Conservation (phyloP, 176 grass and related monocot genomes). For the Areca catechu region DNA sequence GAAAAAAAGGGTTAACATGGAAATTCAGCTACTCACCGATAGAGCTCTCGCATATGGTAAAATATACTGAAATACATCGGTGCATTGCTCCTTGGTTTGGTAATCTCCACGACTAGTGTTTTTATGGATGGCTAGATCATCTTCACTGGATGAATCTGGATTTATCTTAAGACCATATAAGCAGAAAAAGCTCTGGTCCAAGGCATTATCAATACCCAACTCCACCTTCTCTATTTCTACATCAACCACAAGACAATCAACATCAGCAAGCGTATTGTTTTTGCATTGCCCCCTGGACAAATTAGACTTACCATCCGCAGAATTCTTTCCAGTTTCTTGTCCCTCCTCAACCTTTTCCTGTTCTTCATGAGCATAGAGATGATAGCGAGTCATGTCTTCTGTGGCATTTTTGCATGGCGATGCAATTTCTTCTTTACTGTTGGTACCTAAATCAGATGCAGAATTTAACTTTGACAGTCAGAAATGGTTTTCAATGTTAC, state of each 20-base stretch:
- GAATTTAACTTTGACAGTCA: background rate
- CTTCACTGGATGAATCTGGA: slow-evolving; percentile 88
- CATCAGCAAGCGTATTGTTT: background rate
- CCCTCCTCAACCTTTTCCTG: slow-evolving; percentile 51
- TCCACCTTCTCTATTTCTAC: slow-evolving; percentile 85
- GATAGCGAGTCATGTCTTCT: slow-evolving; percentile 17
- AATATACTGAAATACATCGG: slow-evolving; percentile 98
- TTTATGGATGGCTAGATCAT: slow-evolving; percentile 78
- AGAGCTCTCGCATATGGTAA: slow-evolving; percentile 85
- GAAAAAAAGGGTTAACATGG: no score
- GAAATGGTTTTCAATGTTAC: background rate
- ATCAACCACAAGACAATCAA: slow-evolving; percentile 21
- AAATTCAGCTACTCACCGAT: slow-evolving; percentile 48
- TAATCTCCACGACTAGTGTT: slow-evolving; percentile 94
- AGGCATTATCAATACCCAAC: slow-evolving; percentile 69
- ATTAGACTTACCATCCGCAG: background rate
- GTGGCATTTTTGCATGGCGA: slow-evolving; percentile 15
- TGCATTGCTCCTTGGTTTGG: slow-evolving; percentile 98
- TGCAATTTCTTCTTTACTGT: slow-evolving; percentile 47
- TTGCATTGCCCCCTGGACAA: background rate
- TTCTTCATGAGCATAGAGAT: slow-evolving; percentile 18
- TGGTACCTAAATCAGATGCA: slow-evolving; percentile 44
- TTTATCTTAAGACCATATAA: slow-evolving; percentile 98
- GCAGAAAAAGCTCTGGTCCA: slow-evolving; percentile 97
- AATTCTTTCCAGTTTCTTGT: slow-evolving; percentile 48